phyloP scores from a whole-genome alignment of 441 rosid species.

The Erodium chrysanthum region DNA sequence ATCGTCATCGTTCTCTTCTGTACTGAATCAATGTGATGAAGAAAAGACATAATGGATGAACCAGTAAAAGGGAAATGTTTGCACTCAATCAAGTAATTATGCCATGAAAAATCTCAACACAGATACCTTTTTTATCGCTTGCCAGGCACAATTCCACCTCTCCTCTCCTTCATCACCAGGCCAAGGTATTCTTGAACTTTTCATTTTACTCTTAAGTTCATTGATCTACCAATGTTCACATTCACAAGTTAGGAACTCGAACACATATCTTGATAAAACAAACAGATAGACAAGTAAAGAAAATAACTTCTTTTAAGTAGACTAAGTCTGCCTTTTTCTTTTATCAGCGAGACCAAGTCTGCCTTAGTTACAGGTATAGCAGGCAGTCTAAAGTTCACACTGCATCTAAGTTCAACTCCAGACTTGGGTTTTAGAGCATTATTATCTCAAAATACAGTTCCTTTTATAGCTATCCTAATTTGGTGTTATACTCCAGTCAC shows the following conservation, averaged over 20 bases:
- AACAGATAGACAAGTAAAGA: not conserved
- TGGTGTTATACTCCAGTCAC: not conserved
- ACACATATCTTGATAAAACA: not conserved
- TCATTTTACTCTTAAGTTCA: slow-evolving; percentile 55
- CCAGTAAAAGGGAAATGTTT: not conserved
- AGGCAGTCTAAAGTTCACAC: not conserved
- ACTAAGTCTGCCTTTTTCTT: no score
- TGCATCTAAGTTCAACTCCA: no score
- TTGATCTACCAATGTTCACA: slow-evolving; percentile 31
- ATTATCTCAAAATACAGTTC: not conserved
- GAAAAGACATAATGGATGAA: not conserved
- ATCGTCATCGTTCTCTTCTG: not conserved
- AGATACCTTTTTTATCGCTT: slow-evolving; percentile 61
- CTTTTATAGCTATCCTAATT: not conserved
- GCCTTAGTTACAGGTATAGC: not conserved
- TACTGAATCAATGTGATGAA: not conserved
- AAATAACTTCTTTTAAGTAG: not conserved
- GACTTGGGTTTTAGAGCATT: no score
- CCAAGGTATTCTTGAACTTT: slow-evolving; percentile 49
- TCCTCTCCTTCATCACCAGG: slow-evolving; percentile 51
- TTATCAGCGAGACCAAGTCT: no score
- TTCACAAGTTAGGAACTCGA: slow-evolving; percentile 10
- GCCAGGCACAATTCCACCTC: slow-evolving; percentile 64
- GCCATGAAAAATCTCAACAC: not conserved
- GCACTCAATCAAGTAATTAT: not conserved